Evolutionary conservation across 148 eudicot species (phyloP), one percentile per base, ranked within the genome.

Genomic region (Rhododendron simsii): DNA sequence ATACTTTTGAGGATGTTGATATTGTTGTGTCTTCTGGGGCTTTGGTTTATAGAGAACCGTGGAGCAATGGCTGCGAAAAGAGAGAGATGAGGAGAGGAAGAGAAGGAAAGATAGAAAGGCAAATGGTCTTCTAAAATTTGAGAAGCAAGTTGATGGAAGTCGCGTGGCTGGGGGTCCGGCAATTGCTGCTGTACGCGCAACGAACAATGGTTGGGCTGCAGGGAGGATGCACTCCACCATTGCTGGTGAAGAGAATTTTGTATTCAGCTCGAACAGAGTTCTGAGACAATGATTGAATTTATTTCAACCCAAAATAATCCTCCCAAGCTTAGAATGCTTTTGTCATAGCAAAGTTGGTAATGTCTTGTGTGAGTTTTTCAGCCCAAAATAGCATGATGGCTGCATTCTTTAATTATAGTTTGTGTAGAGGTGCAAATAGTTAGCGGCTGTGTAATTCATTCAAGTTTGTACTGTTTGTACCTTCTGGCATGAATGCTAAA

Each of bases 141-240:
- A 93, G 87, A 92, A 88, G 75, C 92, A 84, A 89, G 85, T 93
- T 13, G 98, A 92, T 7, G 99, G 98, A 51, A 93, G 86, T 82
- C 91, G 96, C 41, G 99, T 92, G 57, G 18, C 87, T 76, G 98
- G 99, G 67, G 98, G 91, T 82, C 98, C 98, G 65, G 95, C 88
- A 26, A 85, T 77, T 35, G 90, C 89, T 41, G 92, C 90, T 86
- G 90, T 84, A 45, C 95, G 96, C 20, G 93, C 86, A 51, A 3
- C 87, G 74, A 95, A 96, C 88, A 96, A 96, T 79, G 99, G 99
- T 35, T 96, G 99, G 96, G 99, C 99, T 35, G 94, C 95, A 39
- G 99, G 99, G 85, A 92, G 95, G 87, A 87, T 96, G 78, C 90
- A 90, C 85, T 96, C 98, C 78, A 96, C 99, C 4, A 26, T 95